Evolutionary conservation across 23 red algal species (phyloP), one percentile per base, ranked within the genome.

Genomic region (Gracilaria domingensis): DNA sequence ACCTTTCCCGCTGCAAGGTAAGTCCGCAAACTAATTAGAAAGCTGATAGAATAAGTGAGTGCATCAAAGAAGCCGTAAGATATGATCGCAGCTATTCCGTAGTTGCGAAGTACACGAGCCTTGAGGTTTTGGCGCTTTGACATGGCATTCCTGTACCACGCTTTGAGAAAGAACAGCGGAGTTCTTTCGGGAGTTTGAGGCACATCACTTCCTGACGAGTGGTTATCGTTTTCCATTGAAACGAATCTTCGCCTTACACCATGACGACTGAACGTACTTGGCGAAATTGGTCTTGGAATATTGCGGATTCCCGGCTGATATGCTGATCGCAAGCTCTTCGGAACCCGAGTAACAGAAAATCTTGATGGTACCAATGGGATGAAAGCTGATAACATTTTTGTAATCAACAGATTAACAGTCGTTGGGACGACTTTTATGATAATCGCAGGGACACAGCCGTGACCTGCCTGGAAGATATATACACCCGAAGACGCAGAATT

Each of bases 1-100:
- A 83, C 64, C 38, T 88, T 88, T 23, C 83, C 83, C 24, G 92
- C 83, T 12, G 92, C 92, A 18, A 94, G 13, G 65, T 81, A 88
- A 56, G 92, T 51, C 49, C 69, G 92, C 59, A 96, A 65, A 6
- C 94, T 86, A 48, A 99, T 61, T 12, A 99, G 24, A 67, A 96
- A 96, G 49, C 78, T 88, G 18, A 96, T 35, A 4, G 97, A 94
- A 82, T 99, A 99, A 25, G 97, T 96, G 34, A 99, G 55, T 11
- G 94, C 91, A 55, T 99, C 97, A 75, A 96, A 99, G 42, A 99
- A 47, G 32, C 97, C 97, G 50, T 99, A 99, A 18, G 97, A 84
- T 16, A 99, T 56, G 29, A 99, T 33, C 26, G 97, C 97, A 69
- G 97, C 94, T 8, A 99, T 34, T 29, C 97, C 97, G 32, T 99